Percentiles rank a stretch among this genome's conserved stretches.
phyloP scores from a whole-genome alignment of 345 rosid genomes.

The Lepidium africanum region DNA sequence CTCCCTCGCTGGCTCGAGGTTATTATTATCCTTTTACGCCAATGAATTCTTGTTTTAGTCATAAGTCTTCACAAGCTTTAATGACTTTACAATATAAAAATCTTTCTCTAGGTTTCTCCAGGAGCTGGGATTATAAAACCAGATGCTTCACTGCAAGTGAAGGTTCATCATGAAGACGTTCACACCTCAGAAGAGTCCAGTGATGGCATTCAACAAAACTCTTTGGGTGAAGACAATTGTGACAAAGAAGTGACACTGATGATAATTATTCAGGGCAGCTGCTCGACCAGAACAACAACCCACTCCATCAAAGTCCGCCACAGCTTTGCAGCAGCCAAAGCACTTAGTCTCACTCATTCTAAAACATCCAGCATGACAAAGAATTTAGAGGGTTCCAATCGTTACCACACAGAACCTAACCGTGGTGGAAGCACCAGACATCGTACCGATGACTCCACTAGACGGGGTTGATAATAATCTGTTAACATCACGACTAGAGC shows the following conservation, averaged over 20 bases:
- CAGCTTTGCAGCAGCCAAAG: constrained; percentile 56
- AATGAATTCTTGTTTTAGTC: neutral
- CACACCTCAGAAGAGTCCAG: constrained; percentile 53
- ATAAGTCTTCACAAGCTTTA: neutral
- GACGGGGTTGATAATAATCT: constrained; percentile 19
- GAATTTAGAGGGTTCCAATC: constrained; percentile 27
- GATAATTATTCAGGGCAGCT: constrained; percentile 53
- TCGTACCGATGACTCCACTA: constrained; percentile 5
- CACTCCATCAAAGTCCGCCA: constrained; percentile 58
- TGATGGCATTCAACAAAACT: constrained; percentile 72
- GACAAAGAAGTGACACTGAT: constrained; percentile 67
- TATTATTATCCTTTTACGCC: constrained; percentile 5
- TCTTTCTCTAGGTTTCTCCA: constrained; percentile 57
- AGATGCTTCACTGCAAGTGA: constrained; percentile 50
- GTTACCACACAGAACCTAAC: constrained; percentile 17
- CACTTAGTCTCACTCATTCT: constrained; percentile 28
- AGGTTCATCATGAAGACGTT: constrained; percentile 72
- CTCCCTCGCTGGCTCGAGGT: constrained; percentile 99
- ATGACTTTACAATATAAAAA: neutral
- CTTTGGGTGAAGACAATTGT: constrained; percentile 64
- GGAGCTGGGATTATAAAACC: constrained; percentile 74
- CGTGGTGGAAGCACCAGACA: constrained; percentile 20
- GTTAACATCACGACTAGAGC: constrained; percentile 10
- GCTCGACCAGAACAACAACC: constrained; percentile 44
- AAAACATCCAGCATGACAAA: constrained; percentile 32